A percentile compares a stretch with the other conserved stretches of the same genome.
Evolutionary conservation across 225 moss, liverwort and hornwort species (phyloP).

Genomic region (Sphagnum contortum): DNA sequence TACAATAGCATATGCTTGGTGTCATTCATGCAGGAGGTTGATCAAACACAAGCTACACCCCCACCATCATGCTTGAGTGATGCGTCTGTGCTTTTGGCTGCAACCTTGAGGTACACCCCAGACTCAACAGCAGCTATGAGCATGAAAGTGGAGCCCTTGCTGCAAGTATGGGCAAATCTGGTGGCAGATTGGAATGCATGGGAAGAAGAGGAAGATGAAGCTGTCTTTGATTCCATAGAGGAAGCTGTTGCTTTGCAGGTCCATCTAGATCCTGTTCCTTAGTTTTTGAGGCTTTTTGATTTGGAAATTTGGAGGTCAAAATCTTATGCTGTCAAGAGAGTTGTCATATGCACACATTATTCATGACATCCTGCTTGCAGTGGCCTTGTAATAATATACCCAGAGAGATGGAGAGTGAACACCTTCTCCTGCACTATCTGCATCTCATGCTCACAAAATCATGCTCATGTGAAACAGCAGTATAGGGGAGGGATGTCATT

Average conservation of each 20-base stretch:
- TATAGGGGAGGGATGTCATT: too few species aligned
- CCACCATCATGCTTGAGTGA: constrained; percentile 72
- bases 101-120: constrained; percentile 63
- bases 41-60: constrained; percentile 36
- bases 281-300: not conserved
- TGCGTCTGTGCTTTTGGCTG: constrained; percentile 74
- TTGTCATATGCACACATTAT: too few species aligned
- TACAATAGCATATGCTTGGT: not conserved
- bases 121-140: constrained; percentile 48
- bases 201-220: constrained; percentile 75
- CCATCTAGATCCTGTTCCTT: constrained; percentile 16
- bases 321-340: too few species aligned
- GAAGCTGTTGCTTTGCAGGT: constrained; percentile 71
- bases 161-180: constrained; percentile 76
- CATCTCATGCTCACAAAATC: too few species aligned
- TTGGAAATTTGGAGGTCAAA: too few species aligned
- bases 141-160: constrained; percentile 58
- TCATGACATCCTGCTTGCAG: too few species aligned
- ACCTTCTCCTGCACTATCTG: too few species aligned
- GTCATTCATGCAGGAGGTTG: constrained; percentile 34
- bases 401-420: too few species aligned
- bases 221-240: constrained; percentile 72
- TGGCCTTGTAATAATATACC: too few species aligned
- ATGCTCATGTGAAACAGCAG: too few species aligned
- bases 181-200: constrained; percentile 78